Conservation (phyloP, 2,329 filamentous ascomycete genomes). For the Aspergillus sp. region DNA sequence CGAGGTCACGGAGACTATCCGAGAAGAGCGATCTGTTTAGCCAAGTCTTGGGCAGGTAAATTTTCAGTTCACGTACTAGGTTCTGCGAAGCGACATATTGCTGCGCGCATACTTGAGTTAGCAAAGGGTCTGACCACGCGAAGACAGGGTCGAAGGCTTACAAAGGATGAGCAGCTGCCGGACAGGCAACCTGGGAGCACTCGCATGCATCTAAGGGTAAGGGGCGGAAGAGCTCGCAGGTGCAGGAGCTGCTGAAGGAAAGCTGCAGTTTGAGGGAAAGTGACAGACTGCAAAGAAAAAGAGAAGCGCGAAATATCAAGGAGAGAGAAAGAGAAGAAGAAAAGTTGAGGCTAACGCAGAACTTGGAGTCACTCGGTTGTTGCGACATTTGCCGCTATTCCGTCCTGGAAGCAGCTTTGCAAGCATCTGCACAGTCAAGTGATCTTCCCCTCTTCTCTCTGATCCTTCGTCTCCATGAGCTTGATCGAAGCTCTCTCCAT, state of each 20-base stretch:
- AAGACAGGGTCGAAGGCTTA: slow-evolving; percentile 41
- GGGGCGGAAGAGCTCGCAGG: background rate
- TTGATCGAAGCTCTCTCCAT: background rate
- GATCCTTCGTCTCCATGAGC: background rate
- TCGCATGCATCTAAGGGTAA: slow-evolving; percentile 20
- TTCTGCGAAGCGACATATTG: slow-evolving; percentile 76
- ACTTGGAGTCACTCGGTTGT: background rate
- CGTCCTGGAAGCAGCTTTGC: background rate
- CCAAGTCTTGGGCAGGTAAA: slow-evolving; percentile 2
- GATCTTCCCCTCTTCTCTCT: slow-evolving; percentile 6
- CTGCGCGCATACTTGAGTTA: slow-evolving; percentile 48
- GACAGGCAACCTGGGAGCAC: slow-evolving; percentile 64
- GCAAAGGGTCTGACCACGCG: slow-evolving; percentile 10
- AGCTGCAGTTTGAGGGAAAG: background rate
- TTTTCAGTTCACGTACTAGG: slow-evolving; percentile 45
- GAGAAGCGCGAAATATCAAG: slow-evolving; percentile 6
- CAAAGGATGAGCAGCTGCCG: slow-evolving; percentile 77
- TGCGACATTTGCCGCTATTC: background rate
- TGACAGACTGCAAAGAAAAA: background rate
- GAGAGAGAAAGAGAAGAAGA: background rate
- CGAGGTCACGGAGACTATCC: slow-evolving; percentile 60
- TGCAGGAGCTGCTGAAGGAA: background rate
- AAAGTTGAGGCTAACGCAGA: background rate
- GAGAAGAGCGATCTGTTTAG: background rate
- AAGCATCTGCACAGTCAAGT: slow-evolving; percentile 7